Evolutionary conservation across 257 asterid species (phyloP).

Genomic region (Cruciata laevipes): DNA sequence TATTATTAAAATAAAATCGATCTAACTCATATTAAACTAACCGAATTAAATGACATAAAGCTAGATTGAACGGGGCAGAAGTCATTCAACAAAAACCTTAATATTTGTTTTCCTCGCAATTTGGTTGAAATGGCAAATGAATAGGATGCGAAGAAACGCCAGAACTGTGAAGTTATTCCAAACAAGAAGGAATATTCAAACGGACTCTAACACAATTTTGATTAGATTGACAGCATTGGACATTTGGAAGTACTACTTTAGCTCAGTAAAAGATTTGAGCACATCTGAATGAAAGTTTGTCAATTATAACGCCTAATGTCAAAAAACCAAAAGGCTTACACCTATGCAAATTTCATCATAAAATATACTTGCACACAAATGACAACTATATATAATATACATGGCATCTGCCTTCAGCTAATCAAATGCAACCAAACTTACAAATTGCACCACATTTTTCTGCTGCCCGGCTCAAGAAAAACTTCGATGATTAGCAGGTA

Average conservation of each 20-base stretch:
- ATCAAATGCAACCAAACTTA: not conserved
- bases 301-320: not conserved
- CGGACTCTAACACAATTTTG: too few relatives aligned
- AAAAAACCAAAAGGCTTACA: not conserved
- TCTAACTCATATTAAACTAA: too few relatives aligned
- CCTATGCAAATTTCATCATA: not conserved
- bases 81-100: too few relatives aligned
- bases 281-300: not conserved
- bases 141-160: too few relatives aligned
- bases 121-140: too few relatives aligned
- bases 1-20: too few relatives aligned
- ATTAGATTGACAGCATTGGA: not conserved
- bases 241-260: not conserved
- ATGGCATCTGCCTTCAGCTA: not conserved
- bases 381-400: not conserved
- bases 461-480: not conserved
- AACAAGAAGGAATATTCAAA: too few relatives aligned
- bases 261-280: not conserved
- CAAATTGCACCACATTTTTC: not conserved
- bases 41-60: too few relatives aligned
- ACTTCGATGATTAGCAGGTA: conserved; percentile 20
- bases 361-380: not conserved
- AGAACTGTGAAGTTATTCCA: too few relatives aligned
- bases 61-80: too few relatives aligned
- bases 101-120: too few relatives aligned